These are phyloP conservation scores for Ophiocordyceps polyrhachis-furcata DNA, from an alignment of 2,329 filamentous ascomycete genomes.

Conservation along the genomic window DNA sequence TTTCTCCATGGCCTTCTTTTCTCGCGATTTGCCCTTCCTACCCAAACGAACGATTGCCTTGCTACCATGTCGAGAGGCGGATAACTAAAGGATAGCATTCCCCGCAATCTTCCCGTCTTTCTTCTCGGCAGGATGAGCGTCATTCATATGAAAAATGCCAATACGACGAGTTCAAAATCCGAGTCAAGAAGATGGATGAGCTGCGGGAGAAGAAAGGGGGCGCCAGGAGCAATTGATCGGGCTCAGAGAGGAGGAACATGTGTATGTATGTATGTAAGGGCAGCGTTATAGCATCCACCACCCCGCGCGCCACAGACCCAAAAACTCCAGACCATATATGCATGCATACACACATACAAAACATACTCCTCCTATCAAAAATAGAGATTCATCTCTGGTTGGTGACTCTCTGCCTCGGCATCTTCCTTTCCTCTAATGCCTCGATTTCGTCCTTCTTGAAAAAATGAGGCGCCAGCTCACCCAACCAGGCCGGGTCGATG, in stretches of 20 bases:
- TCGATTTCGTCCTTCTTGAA: constrained; percentile 87
- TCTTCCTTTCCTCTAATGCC: constrained; percentile 56
- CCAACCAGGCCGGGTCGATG: constrained; percentile 67
- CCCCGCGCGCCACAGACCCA: too few relatives aligned
- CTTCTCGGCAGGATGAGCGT: constrained; percentile 94
- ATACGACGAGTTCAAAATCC: constrained; percentile 96
- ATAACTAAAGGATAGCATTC: not conserved
- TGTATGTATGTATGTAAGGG: too few relatives aligned
- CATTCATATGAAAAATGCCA: constrained; percentile 99
- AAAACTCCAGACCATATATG: too few relatives aligned
- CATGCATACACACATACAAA: too few relatives aligned
- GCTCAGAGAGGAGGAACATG: too few relatives aligned
- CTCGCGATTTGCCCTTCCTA: constrained; percentile 1
- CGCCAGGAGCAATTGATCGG: constrained; percentile 58
- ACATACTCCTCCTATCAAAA: too few relatives aligned
- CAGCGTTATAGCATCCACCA: too few relatives aligned
- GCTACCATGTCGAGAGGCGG: not conserved
- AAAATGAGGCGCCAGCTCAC: constrained; percentile 83
- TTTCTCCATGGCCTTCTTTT: not conserved
- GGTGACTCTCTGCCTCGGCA: constrained; percentile 16
- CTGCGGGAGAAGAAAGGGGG: constrained; percentile 70
- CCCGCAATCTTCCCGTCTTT: too few relatives aligned
- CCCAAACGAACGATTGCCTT: too few relatives aligned
- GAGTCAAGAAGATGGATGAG: constrained; percentile 97
- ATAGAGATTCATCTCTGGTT: too few relatives aligned